Base-by-base conservation (phyloP, 768 basidiomycete species). In the Tulasnella calospora region DNA sequence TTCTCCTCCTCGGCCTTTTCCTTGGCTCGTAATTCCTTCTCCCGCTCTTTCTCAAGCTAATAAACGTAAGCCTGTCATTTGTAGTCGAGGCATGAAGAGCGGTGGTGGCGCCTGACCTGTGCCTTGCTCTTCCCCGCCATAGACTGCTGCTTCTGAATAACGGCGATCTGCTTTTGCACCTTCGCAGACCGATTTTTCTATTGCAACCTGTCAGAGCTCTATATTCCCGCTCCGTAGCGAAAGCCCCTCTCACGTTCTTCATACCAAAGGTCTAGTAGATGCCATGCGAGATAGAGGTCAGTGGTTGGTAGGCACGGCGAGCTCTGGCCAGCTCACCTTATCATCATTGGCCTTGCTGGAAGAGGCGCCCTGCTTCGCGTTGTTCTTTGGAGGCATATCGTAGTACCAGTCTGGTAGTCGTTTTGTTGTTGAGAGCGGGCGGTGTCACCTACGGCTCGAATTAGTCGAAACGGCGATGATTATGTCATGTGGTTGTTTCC, bases 101-200 rank as follows among this genome's bases (percentile, higher is more conserved):
- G 82, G 27, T 40, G 44, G 72, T 15, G 38, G 41, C 33, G 33
- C 4, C 69, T 27, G 17, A 77, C 76, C 15, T 86, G 82, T 41
- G 90, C 94, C 77, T 89, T 90, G 41, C 92, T 96, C 84, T 96
- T 96, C 51, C 96, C 96, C 0, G 91, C 84, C 81, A 86, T 81
- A 3, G 92, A 85, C 61, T 90, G 88, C 84, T 96, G 94, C 79
- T 91, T 88, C 85, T 98, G 91, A 72, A 99, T 89, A 70, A 88
- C 87, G 73, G 90, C 90, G 30, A 97, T 91, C 80, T 94, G 89
- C 81, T 92, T 90, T 87, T 98, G 93, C 36, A 96, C 96, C 84
- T 92, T 98, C 82, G 94, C 86, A 2, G 95, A 96, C 86, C 95
- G 96, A 83, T 95, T 96, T 94, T 96, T 96, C 93, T 94, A 71